Base-by-base conservation (phyloP, 345 rosid genomes). In the Lepidium aucheri region DNA sequence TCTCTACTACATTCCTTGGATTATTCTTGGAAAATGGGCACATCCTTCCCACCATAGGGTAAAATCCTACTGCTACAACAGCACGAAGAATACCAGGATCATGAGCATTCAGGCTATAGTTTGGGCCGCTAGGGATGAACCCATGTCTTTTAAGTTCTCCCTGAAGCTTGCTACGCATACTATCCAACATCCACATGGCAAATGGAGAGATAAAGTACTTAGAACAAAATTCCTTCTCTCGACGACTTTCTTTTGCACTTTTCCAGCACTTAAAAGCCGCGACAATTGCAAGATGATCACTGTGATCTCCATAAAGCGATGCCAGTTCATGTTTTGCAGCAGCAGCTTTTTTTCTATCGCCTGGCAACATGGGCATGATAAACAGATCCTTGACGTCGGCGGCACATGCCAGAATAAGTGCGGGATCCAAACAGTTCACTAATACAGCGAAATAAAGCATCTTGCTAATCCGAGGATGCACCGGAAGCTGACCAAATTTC, bases 241-340 rank as follows among this genome's bases (percentile, higher is more conserved):
- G 70, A 47, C 70, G 53, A 30, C 13, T 72, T 46, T 7, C n/a
- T 63, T 64, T 46, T 63, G 76, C 76, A 40, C 49, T 26, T 72
- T 76, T 86, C 99, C 97, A 94, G 83, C 90, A 81, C 58, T 90
- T 85, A 71, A 83, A 94, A 53, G 97, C 96, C 38, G 93, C 97
- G 24, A 94, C 78, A 66, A 82, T 82, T 18, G 97, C 95, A 20
- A 90, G 81, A 67, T 90, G 97, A 77, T 94, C 99, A 63, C 99
- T 86, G 56, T 77, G 76, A 38, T 89, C 93, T 34, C 90, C 90
- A 56, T 86, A 88, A 43, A 88, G 73, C 9, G 88, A 77, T 53
- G 97, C 96, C 65, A 94, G 86, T 81, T 90, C 91, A 32, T 60
- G 65, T 72, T 79, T 88, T 59, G 90, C 89, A 35, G 80, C 85